phyloP scores from a whole-genome alignment of 495 filamentous ascomycete species.

The Amorphotheca resinae region DNA sequence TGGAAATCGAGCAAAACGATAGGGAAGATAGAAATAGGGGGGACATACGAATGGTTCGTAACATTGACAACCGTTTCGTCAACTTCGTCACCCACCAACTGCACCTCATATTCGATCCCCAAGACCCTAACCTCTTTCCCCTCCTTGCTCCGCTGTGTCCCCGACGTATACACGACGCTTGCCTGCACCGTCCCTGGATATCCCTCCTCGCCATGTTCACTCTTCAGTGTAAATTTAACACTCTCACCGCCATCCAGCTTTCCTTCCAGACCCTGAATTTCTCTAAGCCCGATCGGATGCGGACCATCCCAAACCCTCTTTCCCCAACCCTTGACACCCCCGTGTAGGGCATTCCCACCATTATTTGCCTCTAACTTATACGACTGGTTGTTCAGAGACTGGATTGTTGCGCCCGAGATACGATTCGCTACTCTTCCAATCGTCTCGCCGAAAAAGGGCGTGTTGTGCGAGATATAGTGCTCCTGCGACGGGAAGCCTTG shows the following conservation, averaged over 20 bases:
- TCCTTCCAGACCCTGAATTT: slow-evolving; percentile 33
- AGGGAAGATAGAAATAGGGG: slow-evolving; percentile 80
- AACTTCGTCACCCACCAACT: slow-evolving; percentile 59
- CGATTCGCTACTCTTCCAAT: slow-evolving; percentile 91
- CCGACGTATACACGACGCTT: slow-evolving; percentile 64
- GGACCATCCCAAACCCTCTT: slow-evolving; percentile 75
- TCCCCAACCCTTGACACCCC: slow-evolving; percentile 72
- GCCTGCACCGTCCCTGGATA: slow-evolving; percentile 77
- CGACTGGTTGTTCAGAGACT: slow-evolving; percentile 55
- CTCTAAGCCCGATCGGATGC: slow-evolving; percentile 36
- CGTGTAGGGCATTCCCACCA: slow-evolving; percentile 68
- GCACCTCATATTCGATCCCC: slow-evolving; percentile 78
- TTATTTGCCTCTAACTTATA: slow-evolving; percentile 66
- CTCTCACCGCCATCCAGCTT: slow-evolving; percentile 58
- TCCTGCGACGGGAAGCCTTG: slow-evolving; percentile 64
- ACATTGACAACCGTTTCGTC: slow-evolving; percentile 82
- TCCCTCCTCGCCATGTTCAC: slow-evolving; percentile 66
- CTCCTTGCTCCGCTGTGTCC: slow-evolving; percentile 43
- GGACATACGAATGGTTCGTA: slow-evolving; percentile 81
- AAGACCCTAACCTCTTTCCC: slow-evolving; percentile 53
- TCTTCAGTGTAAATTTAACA: slow-evolving; percentile 61
- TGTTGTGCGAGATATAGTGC: slow-evolving; percentile 61
- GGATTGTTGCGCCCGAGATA: slow-evolving; percentile 57
- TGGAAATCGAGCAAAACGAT: too few species aligned
- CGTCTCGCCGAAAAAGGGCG: slow-evolving; percentile 77